A percentile compares a stretch with the other conserved stretches of the same genome.
Evolutionary conservation across 1,284 basidiomycete species (phyloP).

Genomic region (Pyrrhoderma noxium): DNA sequence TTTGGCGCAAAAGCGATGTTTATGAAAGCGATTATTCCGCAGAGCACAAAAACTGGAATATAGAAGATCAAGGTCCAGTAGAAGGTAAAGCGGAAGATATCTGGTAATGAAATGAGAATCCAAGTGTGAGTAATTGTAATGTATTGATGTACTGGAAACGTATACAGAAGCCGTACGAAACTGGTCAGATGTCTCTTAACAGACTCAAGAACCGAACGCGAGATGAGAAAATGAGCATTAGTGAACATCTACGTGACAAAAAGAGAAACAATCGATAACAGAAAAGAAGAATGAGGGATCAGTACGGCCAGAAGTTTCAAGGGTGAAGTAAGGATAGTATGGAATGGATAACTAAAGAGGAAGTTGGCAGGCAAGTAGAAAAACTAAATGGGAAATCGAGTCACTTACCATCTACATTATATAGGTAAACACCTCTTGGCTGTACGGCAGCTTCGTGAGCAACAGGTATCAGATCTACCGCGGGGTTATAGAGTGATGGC

Average conservation of each 20-base stretch:
- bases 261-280: too few species aligned
- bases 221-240: too few species aligned
- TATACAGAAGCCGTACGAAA: neutral
- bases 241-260: too few species aligned
- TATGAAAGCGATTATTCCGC: constrained; percentile 63
- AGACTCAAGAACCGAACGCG: too few species aligned
- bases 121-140: neutral
- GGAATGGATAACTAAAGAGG: too few species aligned
- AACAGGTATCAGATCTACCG: constrained; percentile 34
- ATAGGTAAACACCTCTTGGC: constrained; percentile 28
- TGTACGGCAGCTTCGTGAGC: constrained; percentile 31
- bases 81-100: constrained; percentile 76
- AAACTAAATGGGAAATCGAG: neutral
- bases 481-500: constrained; percentile 43
- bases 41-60: constrained; percentile 60
- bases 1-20: constrained; percentile 54
- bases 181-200: too few species aligned
- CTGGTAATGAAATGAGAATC: constrained; percentile 31
- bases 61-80: constrained; percentile 81
- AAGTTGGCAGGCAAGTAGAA: neutral
- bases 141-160: neutral
- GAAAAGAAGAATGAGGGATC: too few species aligned
- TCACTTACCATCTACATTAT: constrained; percentile 27
- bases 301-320: too few species aligned
- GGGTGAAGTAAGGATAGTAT: too few species aligned